A percentile compares a stretch with the other conserved stretches of the same genome.
These are phyloP conservation scores for Pholiota microspora DNA, from an alignment of 768 basidiomycete species.

Conservation along the genomic window DNA sequence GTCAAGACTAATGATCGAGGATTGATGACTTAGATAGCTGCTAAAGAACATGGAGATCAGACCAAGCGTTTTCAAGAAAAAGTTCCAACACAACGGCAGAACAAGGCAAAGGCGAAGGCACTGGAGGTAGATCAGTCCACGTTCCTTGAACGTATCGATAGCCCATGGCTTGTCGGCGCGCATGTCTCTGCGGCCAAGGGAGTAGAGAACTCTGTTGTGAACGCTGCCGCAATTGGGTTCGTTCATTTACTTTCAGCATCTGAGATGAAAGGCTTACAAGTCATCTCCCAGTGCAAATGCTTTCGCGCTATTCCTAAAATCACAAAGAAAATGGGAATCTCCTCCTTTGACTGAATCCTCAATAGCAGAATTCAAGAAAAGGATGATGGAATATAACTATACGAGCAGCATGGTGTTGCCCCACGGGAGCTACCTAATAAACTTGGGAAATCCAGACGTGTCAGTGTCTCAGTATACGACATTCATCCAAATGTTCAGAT, in stretches of 20 bases:
- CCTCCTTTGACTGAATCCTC: slow-evolving; percentile 53
- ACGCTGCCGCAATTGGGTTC: slow-evolving; percentile 72
- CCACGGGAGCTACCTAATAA: slow-evolving; percentile 85
- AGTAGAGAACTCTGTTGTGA: slow-evolving; percentile 67
- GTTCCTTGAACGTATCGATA: slow-evolving; percentile 31
- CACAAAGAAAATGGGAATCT: slow-evolving; percentile 78
- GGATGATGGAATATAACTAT: slow-evolving; percentile 63
- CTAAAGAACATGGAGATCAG: too few species aligned
- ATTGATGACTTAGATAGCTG: too few species aligned
- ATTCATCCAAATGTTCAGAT: not conserved
- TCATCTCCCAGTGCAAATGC: slow-evolving; percentile 62
- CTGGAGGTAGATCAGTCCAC: slow-evolving; percentile 13
- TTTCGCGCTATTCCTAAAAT: slow-evolving; percentile 83
- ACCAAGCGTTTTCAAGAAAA: not conserved
- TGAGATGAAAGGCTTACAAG: too few species aligned
- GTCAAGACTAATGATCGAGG: too few species aligned
- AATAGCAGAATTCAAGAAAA: slow-evolving; percentile 55
- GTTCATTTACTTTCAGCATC: slow-evolving; percentile 11
- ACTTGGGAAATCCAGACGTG: slow-evolving; percentile 79
- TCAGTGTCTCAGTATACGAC: slow-evolving; percentile 35
- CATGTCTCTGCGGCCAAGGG: slow-evolving; percentile 84
- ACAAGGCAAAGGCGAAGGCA: slow-evolving; percentile 15
- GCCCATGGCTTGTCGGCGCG: slow-evolving; percentile 73
- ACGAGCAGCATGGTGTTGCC: slow-evolving; percentile 63
- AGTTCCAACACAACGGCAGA: slow-evolving; percentile 3